Base-by-base conservation (phyloP, 2,329 filamentous ascomycete species). In the Nemania sp. region DNA sequence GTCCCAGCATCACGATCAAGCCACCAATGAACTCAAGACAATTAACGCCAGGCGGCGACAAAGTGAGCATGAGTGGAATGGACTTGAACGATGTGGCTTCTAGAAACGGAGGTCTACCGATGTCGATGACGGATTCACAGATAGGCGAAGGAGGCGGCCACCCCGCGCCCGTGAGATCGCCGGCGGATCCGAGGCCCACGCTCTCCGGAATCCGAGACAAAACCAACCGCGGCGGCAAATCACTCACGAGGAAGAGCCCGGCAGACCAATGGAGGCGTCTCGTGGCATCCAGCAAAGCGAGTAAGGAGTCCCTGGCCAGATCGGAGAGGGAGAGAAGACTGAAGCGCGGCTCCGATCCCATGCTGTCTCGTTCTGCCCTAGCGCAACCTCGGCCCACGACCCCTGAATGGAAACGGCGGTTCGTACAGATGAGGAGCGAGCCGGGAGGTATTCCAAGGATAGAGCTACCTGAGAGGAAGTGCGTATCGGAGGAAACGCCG, bases 251-350 rank as follows among this genome's bases (percentile, higher is more conserved):
- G 10, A 42, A 32, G 10, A 56, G 32, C 32, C 62, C 59, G 2
- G 54, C 52, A 25, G 56, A 61, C 5, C 64, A 66, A 43, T 68
- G 69, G 70, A 68, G 64, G 48, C 60, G 39, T 32, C 48, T 67
- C 13, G 20, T 54, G 39, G 54, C 64, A n/a, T 65, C 67, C 21
- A 69, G 66, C 48, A 66, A 57, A 47, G 60, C 62, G 15, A 73
- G 71, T 42, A 63, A 66, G 2, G 67, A 70, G 49, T 70, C 68
- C 13, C 47, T 70, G 3, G 60, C 67, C 10, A 65, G 62, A 40
- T 59, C 57, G 17, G 47, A 66, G 10, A 72, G 67, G 52, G 67
- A 69, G 57, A 69, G 66, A 43, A 67, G 68, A 18, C 18, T 69
- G 42, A 65, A 62, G 49, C 69, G 69, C 43, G 57, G 37, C 52